Conservation (phyloP, 1,139 yeast species). For the Candida smagusa region DNA sequence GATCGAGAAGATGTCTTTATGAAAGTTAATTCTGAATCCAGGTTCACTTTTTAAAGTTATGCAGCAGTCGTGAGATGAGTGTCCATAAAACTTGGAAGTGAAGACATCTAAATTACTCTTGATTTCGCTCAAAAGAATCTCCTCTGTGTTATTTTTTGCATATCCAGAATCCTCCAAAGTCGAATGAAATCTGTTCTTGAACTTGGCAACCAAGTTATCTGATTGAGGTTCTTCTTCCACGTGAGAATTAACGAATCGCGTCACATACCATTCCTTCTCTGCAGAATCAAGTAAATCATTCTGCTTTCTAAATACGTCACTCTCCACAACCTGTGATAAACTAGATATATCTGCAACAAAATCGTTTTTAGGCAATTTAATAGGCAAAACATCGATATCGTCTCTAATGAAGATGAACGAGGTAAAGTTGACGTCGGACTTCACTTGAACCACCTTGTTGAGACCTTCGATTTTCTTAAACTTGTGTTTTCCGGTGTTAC, state of each 20-base stretch:
- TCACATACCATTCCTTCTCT: not conserved
- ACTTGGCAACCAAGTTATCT: slow-evolving; percentile 3
- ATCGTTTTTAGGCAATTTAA: slow-evolving; percentile 42
- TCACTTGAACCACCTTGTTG: slow-evolving; percentile 55
- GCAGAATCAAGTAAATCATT: slow-evolving; percentile 23
- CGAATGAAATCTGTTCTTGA: slow-evolving; percentile 3
- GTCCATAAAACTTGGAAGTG: not conserved
- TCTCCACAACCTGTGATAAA: slow-evolving; percentile 33
- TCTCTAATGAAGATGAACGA: slow-evolving; percentile 71
- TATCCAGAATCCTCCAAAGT: not conserved
- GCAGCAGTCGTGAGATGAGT: slow-evolving; percentile 18
- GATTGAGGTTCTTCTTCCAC: slow-evolving; percentile 3
- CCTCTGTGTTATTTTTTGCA: not conserved
- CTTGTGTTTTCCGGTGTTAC: slow-evolving; percentile 35
- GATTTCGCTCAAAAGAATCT: not conserved
- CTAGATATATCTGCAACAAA: slow-evolving; percentile 46
- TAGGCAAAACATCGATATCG: slow-evolving; percentile 55
- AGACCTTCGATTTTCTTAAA: slow-evolving; percentile 53
- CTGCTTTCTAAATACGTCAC: slow-evolving; percentile 25
- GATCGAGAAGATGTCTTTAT: slow-evolving; percentile 23
- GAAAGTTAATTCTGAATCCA: slow-evolving; percentile 26
- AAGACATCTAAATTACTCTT: not conserved
- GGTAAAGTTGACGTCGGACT: slow-evolving; percentile 63
- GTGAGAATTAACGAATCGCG: slow-evolving; percentile 1
- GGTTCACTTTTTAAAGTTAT: slow-evolving; percentile 20